Conservation (phyloP, 2,329 filamentous ascomycete genomes). For the Epichloe sibirici region DNA sequence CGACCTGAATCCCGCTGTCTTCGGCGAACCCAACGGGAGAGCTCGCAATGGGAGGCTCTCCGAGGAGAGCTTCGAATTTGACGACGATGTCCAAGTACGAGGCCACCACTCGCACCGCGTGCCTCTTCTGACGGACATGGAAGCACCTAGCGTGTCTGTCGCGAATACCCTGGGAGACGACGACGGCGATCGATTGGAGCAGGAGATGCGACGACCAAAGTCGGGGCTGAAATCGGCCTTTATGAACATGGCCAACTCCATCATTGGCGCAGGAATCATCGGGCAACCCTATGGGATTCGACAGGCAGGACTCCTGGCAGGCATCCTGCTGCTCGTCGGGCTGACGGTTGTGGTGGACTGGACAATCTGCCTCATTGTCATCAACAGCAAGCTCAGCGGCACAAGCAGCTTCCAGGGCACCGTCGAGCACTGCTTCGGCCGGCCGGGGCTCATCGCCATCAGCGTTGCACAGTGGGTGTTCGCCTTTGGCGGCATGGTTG, state of each 20-base stretch:
- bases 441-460: constrained; percentile 77
- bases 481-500: constrained; percentile 97
- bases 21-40: constrained; percentile 17
- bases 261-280: constrained; percentile 69
- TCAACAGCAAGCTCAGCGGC: constrained; percentile 94
- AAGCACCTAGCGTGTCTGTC: constrained; percentile 64
- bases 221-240: constrained; percentile 80
- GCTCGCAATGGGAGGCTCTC: constrained; percentile 5
- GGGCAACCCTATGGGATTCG: constrained; percentile 92
- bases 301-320: constrained; percentile 77
- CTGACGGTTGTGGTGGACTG: constrained; percentile 86
- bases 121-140: constrained; percentile 70
- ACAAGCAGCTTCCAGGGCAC: constrained; percentile 92
- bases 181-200: constrained; percentile 32
- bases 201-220: constrained; percentile 57
- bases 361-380: constrained; percentile 93
- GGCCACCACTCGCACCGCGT: constrained; percentile 42
- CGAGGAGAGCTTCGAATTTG: constrained; percentile 34
- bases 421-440: constrained; percentile 90
- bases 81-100: constrained; percentile 33
- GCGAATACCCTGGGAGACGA: constrained; percentile 39
- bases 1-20: constrained; percentile 40
- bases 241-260: constrained; percentile 99
- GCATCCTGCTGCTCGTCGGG: constrained; percentile 61
- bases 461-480: constrained; percentile 90